Base-by-base conservation (phyloP, 73 alveolate species). In the Paramecium pentaurelia region DNA sequence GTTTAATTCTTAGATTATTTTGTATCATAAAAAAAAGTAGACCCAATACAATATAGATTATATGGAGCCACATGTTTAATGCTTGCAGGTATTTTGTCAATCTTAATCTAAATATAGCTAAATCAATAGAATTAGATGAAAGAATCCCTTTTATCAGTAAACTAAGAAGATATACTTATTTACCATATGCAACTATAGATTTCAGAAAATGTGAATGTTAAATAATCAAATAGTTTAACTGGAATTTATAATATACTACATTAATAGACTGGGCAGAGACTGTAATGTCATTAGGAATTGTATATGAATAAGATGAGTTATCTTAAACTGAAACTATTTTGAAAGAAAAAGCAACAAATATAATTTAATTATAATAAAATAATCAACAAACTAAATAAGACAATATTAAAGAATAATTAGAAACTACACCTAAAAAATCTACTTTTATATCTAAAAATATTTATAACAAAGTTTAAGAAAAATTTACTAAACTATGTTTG, bases 111-210 rank as follows among this genome's bases (percentile, higher is more conserved):
- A 49, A 25, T 28, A 30, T 80, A 86, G 93, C 93, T 36, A 86
- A 86, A 36, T 14, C 88, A 12, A 86, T 86, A 32, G 93, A 86
- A 64, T 86, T 86, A 18, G 93, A 86, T 86, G 93, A 86, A 64
- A 86, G 93, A 86, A 86, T 86, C n/a, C 93, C 93, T 86, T 86
- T 86, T 49, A 60, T 86, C 20, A 60, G 88, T 20, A 86, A 86
- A 60, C 71, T 86, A 12, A 86, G 85, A 60, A 58, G 93, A 86
- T 86, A 59, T 47, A 58, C 88, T 37, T 60, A 86, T 37, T 38
- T 86, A 8, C 88, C 85, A 20, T 60, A 60, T 4, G 85, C 44
- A 9, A 64, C 80, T 12, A 36, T 86, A 14, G 93, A 86, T n/a
- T 86, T 86, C 88, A 60, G 68, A 38, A 38, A 60, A 86, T 71